Conservation (phyloP, 306 rosid genomes). For the Rosa persica region DNA sequence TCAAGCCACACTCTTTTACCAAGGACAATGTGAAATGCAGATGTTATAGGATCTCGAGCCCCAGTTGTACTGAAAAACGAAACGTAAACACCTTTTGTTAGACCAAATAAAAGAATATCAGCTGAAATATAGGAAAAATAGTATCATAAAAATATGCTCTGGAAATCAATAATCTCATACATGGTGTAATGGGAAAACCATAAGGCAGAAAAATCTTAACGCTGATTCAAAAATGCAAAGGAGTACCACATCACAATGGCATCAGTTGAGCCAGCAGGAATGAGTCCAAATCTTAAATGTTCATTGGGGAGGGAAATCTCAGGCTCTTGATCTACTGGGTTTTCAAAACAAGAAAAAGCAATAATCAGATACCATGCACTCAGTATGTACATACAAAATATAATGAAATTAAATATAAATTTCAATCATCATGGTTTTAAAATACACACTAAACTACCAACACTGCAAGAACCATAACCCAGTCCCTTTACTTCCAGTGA, state of each 20-base stretch:
- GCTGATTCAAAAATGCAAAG: conserved; percentile 11
- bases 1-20: conserved; percentile 85
- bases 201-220: not conserved
- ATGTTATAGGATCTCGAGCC: conserved; percentile 81
- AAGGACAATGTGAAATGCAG: conserved; percentile 83
- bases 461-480: conserved; percentile 38
- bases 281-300: conserved; percentile 82
- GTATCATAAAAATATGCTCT: not conserved
- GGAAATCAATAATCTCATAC: not conserved
- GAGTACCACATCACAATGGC: conserved; percentile 90
- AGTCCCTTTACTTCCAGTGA: conserved; percentile 33
- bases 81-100: not conserved
- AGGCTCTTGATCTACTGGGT: conserved; percentile 52
- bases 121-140: not conserved
- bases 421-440: not conserved
- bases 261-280: conserved; percentile 97
- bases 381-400: not conserved
- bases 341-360: conserved; percentile 33
- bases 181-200: not conserved
- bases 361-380: not conserved
- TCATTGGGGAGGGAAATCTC: conserved; percentile 54
- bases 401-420: not conserved
- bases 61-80: conserved; percentile 79
- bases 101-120: not conserved
- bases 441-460: conserved; percentile 24